phyloP scores from a whole-genome alignment of 2,329 filamentous ascomycete species.

The Apiospora rasikravindrae region DNA sequence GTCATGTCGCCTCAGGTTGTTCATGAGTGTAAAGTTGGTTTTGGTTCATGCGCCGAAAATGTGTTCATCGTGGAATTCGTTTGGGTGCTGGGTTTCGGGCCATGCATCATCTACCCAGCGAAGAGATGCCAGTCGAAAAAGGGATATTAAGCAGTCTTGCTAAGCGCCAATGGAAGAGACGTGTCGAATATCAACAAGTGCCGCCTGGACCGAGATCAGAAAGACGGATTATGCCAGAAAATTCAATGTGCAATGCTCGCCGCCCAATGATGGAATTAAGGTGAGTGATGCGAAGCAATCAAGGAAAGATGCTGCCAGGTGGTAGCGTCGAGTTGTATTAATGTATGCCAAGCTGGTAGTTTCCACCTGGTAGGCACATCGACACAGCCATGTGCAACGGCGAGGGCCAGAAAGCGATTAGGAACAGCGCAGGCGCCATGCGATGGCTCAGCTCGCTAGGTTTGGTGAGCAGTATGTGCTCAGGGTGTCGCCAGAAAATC shows the following conservation, averaged over 20 bases:
- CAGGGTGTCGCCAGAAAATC: background rate
- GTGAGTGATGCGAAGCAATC: background rate
- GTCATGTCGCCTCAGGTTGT: background rate
- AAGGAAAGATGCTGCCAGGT: background rate
- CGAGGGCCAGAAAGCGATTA: background rate
- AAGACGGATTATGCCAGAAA: background rate
- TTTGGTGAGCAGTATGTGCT: background rate
- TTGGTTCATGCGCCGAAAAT: constrained; percentile 5
- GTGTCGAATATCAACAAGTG: background rate
- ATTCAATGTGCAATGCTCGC: constrained; percentile 8
- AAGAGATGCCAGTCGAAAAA: background rate
- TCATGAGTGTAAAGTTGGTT: background rate
- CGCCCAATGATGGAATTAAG: constrained; percentile 17
- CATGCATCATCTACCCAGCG: background rate
- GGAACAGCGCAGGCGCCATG: background rate
- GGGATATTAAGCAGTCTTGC: background rate
- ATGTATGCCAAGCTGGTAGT: background rate
- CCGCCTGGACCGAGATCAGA: background rate
- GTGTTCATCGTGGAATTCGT: background rate
- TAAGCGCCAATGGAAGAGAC: background rate
- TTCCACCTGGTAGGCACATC: background rate
- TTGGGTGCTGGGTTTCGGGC: background rate
- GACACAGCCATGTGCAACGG: background rate
- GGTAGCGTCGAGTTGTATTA: background rate
- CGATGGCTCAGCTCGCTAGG: background rate